Base-by-base conservation (phyloP, 768 basidiomycete species). In the Lactarius trivialis region DNA sequence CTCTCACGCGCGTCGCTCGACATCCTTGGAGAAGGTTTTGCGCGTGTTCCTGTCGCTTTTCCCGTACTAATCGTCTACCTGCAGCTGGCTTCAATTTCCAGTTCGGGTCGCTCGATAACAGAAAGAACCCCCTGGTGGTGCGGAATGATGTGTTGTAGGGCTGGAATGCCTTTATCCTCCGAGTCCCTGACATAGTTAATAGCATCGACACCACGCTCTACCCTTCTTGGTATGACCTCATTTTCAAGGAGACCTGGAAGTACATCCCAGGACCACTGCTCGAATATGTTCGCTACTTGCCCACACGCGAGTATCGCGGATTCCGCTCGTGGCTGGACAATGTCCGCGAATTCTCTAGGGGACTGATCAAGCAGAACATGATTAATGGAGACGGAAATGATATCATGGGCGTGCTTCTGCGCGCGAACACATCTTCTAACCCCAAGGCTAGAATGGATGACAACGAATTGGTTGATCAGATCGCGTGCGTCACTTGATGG, bases 51-150 rank as follows among this genome's bases (percentile, higher is more conserved):
- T 14, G 8, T n/a, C 14, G 28, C 24, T 14, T 9, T 21, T 17
- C 32, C n/a, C 11, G 4, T 45, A 21, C 43, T 45, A 4, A 55
- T 15, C 24, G 1, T 14, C 5, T 11, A 5, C 45, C 12, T 30
- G 4, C 53, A 71, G 70, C 68, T 39, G 70, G 65, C 12, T 71
- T 70, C 49, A 67, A 66, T 36, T 66, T 67, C 12, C 65, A 69
- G 33, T 69, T 68, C 7, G 67, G 66, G 11, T 68, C 69, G 0
- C 58, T 71, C 9, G 68, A 71, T 43, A 60, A 71, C 30, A 36
- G 53, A 4, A n/a, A 67, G 45, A 71, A 64, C 26, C 67, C 60
- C 0, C 54, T 71, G 30, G 60, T 32, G 60, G 68, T 19, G 2
- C 67, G 63, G 9, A 65, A 70, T 34, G 33, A 34, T 34, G 6